Evolutionary conservation across 441 rosid genomes (phyloP).

Genomic region (Gossypium davidsonii): DNA sequence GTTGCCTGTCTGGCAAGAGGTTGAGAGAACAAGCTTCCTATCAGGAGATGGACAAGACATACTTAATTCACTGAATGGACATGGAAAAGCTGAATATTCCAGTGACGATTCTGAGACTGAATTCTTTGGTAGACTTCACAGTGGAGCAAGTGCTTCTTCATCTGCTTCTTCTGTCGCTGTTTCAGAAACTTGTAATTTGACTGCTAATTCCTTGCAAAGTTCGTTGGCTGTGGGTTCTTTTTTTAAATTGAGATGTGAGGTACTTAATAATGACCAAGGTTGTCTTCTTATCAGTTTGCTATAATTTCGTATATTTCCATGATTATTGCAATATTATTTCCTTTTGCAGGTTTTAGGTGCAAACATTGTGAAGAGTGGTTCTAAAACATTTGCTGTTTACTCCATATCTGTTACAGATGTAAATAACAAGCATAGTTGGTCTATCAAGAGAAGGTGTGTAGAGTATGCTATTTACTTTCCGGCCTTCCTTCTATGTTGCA

Average conservation of each 20-base stretch:
- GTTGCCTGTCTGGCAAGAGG: slow-evolving; percentile 63
- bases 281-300: slow-evolving; percentile 15
- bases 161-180: slow-evolving; percentile 41
- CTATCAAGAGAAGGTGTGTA: slow-evolving; percentile 91
- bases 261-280: slow-evolving; percentile 28
- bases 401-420: slow-evolving; percentile 88
- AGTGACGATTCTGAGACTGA: slow-evolving; percentile 70
- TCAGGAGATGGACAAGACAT: slow-evolving; percentile 84
- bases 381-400: slow-evolving; percentile 88
- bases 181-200: slow-evolving; percentile 38
- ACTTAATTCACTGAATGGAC: slow-evolving; percentile 38
- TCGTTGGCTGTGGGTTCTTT: slow-evolving; percentile 71
- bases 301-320: slow-evolving; percentile 9
- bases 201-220: slow-evolving; percentile 39
- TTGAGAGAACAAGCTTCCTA: slow-evolving; percentile 74
- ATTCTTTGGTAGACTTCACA: slow-evolving; percentile 49
- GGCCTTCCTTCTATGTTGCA: slow-evolving; percentile 13
- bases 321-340: slow-evolving; percentile 24
- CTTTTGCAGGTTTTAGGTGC: slow-evolving; percentile 90
- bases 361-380: slow-evolving; percentile 88
- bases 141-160: slow-evolving; percentile 73
- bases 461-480: slow-evolving; percentile 20
- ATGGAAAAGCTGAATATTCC: slow-evolving; percentile 37
- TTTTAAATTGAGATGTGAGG: slow-evolving; percentile 93
- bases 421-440: slow-evolving; percentile 83